Percentiles rank a stretch among this genome's conserved stretches.
These are phyloP conservation scores for Urochloa ruziziensis DNA, from an alignment of 176 grass and related monocot species.

Conservation along the genomic window DNA sequence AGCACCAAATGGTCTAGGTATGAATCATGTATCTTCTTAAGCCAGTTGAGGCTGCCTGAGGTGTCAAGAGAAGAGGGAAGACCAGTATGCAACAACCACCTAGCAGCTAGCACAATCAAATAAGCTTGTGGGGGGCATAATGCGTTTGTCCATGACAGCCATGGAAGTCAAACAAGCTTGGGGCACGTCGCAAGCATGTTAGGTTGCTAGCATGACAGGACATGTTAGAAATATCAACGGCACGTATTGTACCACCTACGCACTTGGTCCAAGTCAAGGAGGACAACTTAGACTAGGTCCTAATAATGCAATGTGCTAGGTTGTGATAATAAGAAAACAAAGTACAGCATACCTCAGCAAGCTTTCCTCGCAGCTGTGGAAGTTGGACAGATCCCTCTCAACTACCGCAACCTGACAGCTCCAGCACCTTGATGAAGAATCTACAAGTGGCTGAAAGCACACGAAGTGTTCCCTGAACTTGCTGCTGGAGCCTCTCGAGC, in stretches of 20 bases:
- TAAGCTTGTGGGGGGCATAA: not conserved
- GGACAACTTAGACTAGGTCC: constrained; percentile 32
- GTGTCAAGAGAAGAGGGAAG: constrained; percentile 17
- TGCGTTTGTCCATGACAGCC: not conserved
- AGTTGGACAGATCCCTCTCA: constrained; percentile 19
- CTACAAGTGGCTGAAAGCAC: not conserved
- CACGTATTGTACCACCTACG: not conserved
- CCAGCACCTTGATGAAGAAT: not conserved
- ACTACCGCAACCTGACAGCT: constrained; percentile 39
- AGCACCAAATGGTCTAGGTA: constrained; percentile 26
- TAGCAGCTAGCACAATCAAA: constrained; percentile 22
- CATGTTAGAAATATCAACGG: constrained; percentile 4
- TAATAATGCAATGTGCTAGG: constrained; percentile 11
- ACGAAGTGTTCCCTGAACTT: constrained; percentile 2
- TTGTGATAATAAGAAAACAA: constrained; percentile 26
- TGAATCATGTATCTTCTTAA: constrained; percentile 24
- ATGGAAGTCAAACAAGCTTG: constrained; percentile 47
- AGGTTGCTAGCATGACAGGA: constrained; percentile 5
- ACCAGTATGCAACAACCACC: constrained; percentile 27
- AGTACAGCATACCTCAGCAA: constrained; percentile 28
- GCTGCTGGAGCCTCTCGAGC: constrained; percentile 12
- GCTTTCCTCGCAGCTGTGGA: constrained; percentile 18
- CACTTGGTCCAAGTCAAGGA: constrained; percentile 41
- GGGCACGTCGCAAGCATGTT: constrained; percentile 30
- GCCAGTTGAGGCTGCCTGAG: not conserved